Percentiles rank a stretch among this genome's conserved stretches.
Conservation (phyloP, 2,329 filamentous ascomycete species). For the Pseudodiploospora longispora region DNA sequence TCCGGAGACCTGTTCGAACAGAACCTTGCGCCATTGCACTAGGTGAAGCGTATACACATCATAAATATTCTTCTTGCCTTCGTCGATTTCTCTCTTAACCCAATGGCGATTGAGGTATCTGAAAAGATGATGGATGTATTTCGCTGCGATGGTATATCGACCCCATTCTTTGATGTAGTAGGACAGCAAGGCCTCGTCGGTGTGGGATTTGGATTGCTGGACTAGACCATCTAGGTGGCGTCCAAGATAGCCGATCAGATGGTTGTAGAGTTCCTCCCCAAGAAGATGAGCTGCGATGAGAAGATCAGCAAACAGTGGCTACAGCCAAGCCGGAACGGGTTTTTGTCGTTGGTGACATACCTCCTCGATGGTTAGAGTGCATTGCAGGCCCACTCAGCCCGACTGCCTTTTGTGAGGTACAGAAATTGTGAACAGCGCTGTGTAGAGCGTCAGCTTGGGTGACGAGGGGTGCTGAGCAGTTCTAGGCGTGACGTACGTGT, state of each 20-base stretch:
- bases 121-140: conserved; percentile 97
- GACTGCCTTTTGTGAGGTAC: conserved; percentile 91
- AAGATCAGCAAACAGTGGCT: not conserved
- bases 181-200: conserved; percentile 79
- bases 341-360: conserved; percentile 31
- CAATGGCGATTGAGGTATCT: conserved; percentile 94
- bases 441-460: conserved; percentile 19
- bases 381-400: conserved; percentile 40
- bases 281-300: conserved; percentile 67
- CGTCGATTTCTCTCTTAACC: conserved; percentile 98
- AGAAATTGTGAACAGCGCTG: conserved; percentile 95
- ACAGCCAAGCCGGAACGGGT: not conserved
- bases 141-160: conserved; percentile 88
- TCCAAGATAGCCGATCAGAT: conserved; percentile 78
- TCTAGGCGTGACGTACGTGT: conserved; percentile 54
- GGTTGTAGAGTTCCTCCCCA: conserved; percentile 91
- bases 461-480: not conserved
- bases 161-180: conserved; percentile 98
- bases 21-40: conserved; percentile 87
- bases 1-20: conserved; percentile 74
- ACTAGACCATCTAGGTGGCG: conserved; percentile 66
- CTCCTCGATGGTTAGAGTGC: conserved; percentile 47
- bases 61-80: conserved; percentile 96
- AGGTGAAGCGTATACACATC: conserved; percentile 96
- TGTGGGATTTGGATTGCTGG: conserved; percentile 65